phyloP scores from a whole-genome alignment of 169 alveolate species.

The Plasmodium reichenowi region DNA sequence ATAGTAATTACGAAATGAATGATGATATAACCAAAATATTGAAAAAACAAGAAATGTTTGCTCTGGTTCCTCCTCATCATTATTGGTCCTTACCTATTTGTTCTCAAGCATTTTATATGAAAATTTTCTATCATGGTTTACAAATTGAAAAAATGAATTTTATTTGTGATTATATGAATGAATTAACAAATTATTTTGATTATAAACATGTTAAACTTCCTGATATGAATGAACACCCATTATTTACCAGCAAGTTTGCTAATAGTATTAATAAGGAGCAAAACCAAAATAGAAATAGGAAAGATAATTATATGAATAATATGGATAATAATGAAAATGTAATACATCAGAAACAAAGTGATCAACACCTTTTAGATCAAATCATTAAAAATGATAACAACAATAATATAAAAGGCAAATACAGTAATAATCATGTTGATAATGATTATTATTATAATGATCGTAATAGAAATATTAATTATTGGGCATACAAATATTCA shows the following conservation, averaged over 20 bases:
- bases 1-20: slow-evolving; percentile 46
- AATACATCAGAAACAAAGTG: background rate
- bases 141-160: slow-evolving; percentile 76
- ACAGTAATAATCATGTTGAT: background rate
- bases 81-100: slow-evolving; percentile 77
- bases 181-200: slow-evolving; percentile 43
- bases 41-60: slow-evolving; percentile 63
- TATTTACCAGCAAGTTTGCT: slow-evolving; percentile 20
- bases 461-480: slow-evolving; percentile 19
- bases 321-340: background rate
- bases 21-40: slow-evolving; percentile 78
- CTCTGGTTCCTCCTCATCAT: slow-evolving; percentile 79
- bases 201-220: slow-evolving; percentile 44
- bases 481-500: slow-evolving; percentile 26
- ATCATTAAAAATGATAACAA: background rate
- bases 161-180: slow-evolving; percentile 51
- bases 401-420: background rate
- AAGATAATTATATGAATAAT: background rate
- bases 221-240: slow-evolving; percentile 14
- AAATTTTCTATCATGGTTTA: slow-evolving; percentile 66
- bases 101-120: slow-evolving; percentile 71
- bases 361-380: background rate
- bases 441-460: background rate
- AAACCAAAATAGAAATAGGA: background rate
- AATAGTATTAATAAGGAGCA: slow-evolving; percentile 16